These are phyloP conservation scores for Picea glauca DNA, from an alignment of 75 land plant genomes.

Conservation along the genomic window DNA sequence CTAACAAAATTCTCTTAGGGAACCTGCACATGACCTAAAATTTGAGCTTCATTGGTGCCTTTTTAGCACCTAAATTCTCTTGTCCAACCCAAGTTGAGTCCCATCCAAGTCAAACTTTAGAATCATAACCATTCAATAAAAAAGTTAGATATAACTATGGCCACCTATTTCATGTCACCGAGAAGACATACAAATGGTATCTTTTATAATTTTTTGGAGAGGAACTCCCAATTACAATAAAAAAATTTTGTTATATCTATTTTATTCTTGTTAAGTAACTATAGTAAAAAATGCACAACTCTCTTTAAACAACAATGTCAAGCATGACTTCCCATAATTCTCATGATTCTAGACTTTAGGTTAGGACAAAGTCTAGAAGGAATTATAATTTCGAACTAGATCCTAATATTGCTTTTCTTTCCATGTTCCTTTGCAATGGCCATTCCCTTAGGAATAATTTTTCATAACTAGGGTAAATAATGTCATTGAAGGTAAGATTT, in stretches of 20 bases:
- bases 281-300: background rate
- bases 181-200: background rate
- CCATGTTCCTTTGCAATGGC: constrained; percentile 63
- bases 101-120: too few relatives aligned
- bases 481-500: constrained; percentile 27
- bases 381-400: constrained; percentile 57
- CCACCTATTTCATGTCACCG: background rate
- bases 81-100: too few relatives aligned
- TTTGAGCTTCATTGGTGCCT: too few relatives aligned
- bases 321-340: background rate
- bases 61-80: too few relatives aligned
- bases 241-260: background rate
- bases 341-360: constrained; percentile 46
- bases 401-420: constrained; percentile 43
- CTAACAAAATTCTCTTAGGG: too few relatives aligned
- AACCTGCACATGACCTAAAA: too few relatives aligned
- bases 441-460: constrained; percentile 55
- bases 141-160: too few relatives aligned
- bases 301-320: background rate
- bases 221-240: background rate
- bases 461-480: constrained; percentile 43
- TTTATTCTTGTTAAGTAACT: background rate
- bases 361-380: constrained; percentile 47
- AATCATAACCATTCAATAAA: too few relatives aligned
- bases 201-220: background rate